phyloP scores from a whole-genome alignment of 352 stramenopile species.

The Peronospora farinosa region DNA sequence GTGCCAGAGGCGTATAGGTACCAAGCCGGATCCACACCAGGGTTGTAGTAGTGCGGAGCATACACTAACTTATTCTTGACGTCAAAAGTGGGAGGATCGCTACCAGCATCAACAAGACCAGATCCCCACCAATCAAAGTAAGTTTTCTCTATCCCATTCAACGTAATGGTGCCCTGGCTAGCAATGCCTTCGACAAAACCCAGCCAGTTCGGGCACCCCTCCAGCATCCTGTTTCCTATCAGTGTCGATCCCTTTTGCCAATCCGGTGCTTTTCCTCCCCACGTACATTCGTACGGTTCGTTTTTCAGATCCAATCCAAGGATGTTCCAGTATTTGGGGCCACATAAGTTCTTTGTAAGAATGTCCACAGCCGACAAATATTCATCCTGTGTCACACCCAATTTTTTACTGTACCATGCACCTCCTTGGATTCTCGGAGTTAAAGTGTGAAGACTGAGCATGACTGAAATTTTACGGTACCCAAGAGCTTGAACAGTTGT shows the following conservation, averaged over 20 bases:
- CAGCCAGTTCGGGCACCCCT: conserved; percentile 57
- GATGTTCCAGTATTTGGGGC: conserved; percentile 58
- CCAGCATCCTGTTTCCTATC: conserved; percentile 60
- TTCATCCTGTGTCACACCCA: conserved; percentile 46
- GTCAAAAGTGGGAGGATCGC: conserved; percentile 35
- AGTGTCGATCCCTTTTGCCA: conserved; percentile 52
- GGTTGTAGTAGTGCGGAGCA: conserved; percentile 77
- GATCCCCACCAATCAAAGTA: conserved; percentile 74
- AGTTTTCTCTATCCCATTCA: conserved; percentile 27
- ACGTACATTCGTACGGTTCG: conserved; percentile 54
- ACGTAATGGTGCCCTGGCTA: conserved; percentile 35
- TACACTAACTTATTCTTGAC: conserved; percentile 58
- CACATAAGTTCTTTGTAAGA: conserved; percentile 53
- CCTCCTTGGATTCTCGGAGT: conserved; percentile 38
- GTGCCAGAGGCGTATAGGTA: conserved; percentile 58
- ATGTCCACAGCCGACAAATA: conserved; percentile 51
- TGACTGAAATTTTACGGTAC: conserved; percentile 57
- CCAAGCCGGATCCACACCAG: conserved; percentile 50
- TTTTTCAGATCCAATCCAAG: conserved; percentile 70
- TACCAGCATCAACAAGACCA: conserved; percentile 41
- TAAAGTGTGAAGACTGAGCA: conserved; percentile 70
- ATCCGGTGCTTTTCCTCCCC: conserved; percentile 35
- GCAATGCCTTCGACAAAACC: conserved; percentile 66
- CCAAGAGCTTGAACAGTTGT: conserved; percentile 47
- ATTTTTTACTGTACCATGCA: conserved; percentile 46